These are phyloP conservation scores for Anisogramma anomala DNA, from an alignment of 2,329 filamentous ascomycete genomes.

Conservation along the genomic window DNA sequence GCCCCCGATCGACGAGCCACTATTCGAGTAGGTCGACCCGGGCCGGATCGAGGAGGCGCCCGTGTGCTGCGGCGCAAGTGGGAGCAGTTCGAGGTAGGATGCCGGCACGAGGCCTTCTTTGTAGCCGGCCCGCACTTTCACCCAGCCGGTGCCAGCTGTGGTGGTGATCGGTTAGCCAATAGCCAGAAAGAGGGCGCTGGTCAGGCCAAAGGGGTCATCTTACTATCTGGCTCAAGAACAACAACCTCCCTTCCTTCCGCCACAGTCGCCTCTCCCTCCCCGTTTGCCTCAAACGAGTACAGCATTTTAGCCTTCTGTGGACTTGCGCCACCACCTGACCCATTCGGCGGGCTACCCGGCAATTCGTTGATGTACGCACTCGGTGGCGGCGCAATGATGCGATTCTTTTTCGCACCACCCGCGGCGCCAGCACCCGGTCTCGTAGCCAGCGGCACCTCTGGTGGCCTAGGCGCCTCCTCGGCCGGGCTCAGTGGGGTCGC, in stretches of 20 bases:
- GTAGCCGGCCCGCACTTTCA: constrained; percentile 64
- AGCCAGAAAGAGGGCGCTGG: constrained; percentile 1
- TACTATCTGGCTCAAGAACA: constrained; percentile 81
- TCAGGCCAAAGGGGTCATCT: constrained; percentile 26
- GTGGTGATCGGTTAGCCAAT: constrained; percentile 14
- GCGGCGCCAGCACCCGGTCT: constrained; percentile 18
- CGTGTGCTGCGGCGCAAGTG: constrained; percentile 34
- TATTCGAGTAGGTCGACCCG: constrained; percentile 67
- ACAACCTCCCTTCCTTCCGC: constrained; percentile 66
- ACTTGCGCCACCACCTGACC: constrained; percentile 18
- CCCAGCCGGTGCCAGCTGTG: constrained; percentile 82
- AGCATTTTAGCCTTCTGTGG: constrained; percentile 66
- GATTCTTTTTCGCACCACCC: constrained; percentile 43
- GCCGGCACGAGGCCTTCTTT: constrained; percentile 80
- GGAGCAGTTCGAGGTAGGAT: constrained; percentile 63
- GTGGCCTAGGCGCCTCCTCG: constrained; percentile 35
- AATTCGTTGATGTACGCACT: constrained; percentile 63
- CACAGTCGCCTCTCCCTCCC: constrained; percentile 71
- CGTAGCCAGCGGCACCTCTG: constrained; percentile 28
- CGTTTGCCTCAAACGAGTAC: constrained; percentile 71
- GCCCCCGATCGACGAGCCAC: constrained; percentile 52
- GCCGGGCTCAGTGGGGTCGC: constrained; percentile 47
- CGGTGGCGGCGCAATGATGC: constrained; percentile 81
- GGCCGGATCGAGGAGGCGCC: constrained; percentile 44
- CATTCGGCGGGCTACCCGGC: constrained; percentile 40